Percentiles rank a stretch among this genome's conserved stretches.
Evolutionary conservation across 1,139 yeast species (phyloP).

Genomic region (Geotrichum carabidarum): DNA sequence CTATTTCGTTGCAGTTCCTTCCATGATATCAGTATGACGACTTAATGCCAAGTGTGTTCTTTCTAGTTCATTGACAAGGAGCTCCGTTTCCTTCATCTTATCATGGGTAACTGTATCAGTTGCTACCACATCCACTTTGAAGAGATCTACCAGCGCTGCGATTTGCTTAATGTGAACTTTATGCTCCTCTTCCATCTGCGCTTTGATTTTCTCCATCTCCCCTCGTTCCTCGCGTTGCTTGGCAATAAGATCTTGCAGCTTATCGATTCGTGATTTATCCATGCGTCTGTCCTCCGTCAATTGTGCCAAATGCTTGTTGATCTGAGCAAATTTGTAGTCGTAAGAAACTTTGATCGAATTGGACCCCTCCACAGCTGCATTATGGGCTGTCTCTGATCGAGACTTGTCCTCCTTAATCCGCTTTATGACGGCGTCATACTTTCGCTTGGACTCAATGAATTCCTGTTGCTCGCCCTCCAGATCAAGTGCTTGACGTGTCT

Average conservation of each 20-base stretch:
- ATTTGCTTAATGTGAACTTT: conserved; percentile 24
- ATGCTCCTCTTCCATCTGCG: conserved; percentile 23
- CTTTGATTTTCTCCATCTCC: conserved; percentile 22
- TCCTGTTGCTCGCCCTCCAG: conserved; percentile 17
- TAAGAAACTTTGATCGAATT: conserved; percentile 3
- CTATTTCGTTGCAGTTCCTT: too few relatives aligned
- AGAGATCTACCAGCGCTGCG: conserved; percentile 13
- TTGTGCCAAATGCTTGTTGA: conserved; percentile 23
- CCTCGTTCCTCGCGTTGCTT: conserved; percentile 23
- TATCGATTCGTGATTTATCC: conserved; percentile 22
- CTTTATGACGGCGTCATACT: conserved; percentile 12
- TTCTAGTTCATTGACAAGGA: conserved; percentile 8
- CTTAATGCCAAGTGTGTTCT: conserved; percentile 1
- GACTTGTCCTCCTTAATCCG: conserved; percentile 22
- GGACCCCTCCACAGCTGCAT: conserved; percentile 11
- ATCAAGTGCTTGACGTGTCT: conserved; percentile 3
- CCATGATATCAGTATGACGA: too few relatives aligned
- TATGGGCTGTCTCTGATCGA: conserved; percentile 22
- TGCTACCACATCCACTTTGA: neutral
- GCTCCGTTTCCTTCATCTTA: conserved; percentile 3
- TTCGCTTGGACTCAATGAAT: conserved; percentile 11
- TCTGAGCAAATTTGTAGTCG: conserved; percentile 13
- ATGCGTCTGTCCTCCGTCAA: conserved; percentile 23
- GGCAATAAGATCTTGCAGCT: conserved; percentile 21
- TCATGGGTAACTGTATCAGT: neutral